phyloP scores from a whole-genome alignment of 2,329 filamentous ascomycete genomes.

The Nannizzia gypsea region DNA sequence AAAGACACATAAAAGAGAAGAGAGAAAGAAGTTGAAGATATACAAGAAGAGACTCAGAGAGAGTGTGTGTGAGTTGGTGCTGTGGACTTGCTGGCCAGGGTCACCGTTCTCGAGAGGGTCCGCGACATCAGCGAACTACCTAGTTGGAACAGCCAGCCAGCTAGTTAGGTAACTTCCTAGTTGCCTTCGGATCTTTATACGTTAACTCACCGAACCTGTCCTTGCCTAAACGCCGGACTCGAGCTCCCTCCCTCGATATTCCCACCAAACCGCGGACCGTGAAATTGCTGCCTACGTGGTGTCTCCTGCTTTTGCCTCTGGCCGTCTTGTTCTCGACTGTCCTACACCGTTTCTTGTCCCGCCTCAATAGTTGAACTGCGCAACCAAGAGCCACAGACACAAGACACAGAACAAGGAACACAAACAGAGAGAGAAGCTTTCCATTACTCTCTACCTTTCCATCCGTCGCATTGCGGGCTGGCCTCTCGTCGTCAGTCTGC shows the following conservation, averaged over 20 bases:
- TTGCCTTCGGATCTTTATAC: not conserved
- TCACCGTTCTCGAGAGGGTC: too few species aligned
- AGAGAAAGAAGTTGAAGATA: not conserved
- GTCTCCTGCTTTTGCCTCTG: not conserved
- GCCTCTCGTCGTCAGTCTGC: not conserved
- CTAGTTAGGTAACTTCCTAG: not conserved
- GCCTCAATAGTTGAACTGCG: too few species aligned
- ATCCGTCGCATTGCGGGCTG: not conserved
- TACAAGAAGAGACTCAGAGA: not conserved
- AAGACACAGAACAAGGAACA: not conserved
- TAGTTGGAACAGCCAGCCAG: too few species aligned
- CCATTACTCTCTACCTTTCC: not conserved
- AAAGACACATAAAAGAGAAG: not conserved
- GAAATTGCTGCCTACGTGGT: too few species aligned
- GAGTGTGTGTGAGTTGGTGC: too few species aligned
- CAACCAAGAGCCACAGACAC: not conserved
- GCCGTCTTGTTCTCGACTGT: not conserved
- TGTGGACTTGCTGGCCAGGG: too few species aligned
- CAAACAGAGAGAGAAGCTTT: not conserved
- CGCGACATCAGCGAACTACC: too few species aligned
- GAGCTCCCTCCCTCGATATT: not conserved
- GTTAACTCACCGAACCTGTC: not conserved
- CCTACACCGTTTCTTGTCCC: not conserved
- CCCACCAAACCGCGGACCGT: too few species aligned
- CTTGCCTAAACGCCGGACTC: not conserved